Base-by-base conservation (phyloP, 768 basidiomycete genomes). In the Dentipellis sp. region DNA sequence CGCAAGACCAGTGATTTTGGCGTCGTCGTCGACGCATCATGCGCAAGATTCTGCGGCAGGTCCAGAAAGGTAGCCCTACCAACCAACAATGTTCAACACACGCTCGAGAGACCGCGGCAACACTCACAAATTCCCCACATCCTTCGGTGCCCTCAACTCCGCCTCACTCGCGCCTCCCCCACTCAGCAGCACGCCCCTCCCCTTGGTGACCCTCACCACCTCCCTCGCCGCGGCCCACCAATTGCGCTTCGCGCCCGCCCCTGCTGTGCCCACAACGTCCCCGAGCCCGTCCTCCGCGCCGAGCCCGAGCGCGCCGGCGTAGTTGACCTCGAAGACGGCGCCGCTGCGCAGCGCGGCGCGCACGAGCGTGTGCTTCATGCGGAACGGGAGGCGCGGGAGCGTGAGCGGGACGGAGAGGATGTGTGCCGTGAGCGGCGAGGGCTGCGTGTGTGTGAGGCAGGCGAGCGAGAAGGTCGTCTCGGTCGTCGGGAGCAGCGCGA, bases 141-240 rank as follows among this genome's bases (percentile, higher is more conserved):
- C 91, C 60, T 72, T 74, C 0, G 91, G 88, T 1, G 81, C 82
- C 54, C 91, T 74, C 35, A 88, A 66, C 66, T 91, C 84, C 14
- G 76, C 76, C 46, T 81, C 75, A 5, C 74, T 69, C n/a, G 76
- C 68, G 0, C 80, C 83, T 0, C 88, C 88, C 1, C 88, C 79
- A 57, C 85, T 86, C 7, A 91, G 73, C 11, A 94, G 66, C 53
- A 93, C 66, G 0, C 82, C 85, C 65, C 83, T 88, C 1, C 91
- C 90, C 60, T 89, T 89, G 2, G 89, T 86, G 1, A 91, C 89
- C 1, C 91, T 77, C 16, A 82, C 76, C 2, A 94, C 73, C 68
- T 94, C 91, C 36, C 84, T 73, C 10, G 88, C 81, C 0, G 81
- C 76, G 0, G 86, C 82, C 91, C 91, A 89, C 91, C 90, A 90